Evolutionary conservation across 1,139 yeast species (phyloP).

Genomic region (Geotrichum armillariae): DNA sequence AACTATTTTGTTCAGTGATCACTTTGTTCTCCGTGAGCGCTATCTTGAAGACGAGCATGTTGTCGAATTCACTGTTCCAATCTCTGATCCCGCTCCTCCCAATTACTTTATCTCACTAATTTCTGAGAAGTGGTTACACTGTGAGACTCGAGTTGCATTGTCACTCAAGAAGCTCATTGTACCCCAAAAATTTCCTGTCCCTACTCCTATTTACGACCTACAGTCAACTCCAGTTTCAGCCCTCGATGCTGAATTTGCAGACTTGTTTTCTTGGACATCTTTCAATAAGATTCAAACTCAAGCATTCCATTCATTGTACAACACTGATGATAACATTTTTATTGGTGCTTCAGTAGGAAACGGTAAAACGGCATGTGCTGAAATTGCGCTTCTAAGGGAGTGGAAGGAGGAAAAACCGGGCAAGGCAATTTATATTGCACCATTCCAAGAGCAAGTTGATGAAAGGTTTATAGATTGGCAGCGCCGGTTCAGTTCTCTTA

Average conservation of each 20-base stretch:
- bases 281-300: slow-evolving; percentile 80
- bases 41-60: slow-evolving; percentile 54
- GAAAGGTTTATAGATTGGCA: slow-evolving; percentile 51
- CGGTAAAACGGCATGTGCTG: slow-evolving; percentile 74
- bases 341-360: slow-evolving; percentile 74
- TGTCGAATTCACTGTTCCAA: slow-evolving; percentile 65
- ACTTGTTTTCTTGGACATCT: slow-evolving; percentile 42
- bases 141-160: slow-evolving; percentile 64
- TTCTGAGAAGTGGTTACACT: slow-evolving; percentile 85
- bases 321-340: slow-evolving; percentile 58
- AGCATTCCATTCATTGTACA: slow-evolving; percentile 58
- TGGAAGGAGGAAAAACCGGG: slow-evolving; percentile 44
- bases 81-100: slow-evolving; percentile 66
- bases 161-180: slow-evolving; percentile 53
- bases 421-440: slow-evolving; percentile 61
- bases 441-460: slow-evolving; percentile 58
- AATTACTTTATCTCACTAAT: slow-evolving; percentile 69
- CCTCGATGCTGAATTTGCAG: slow-evolving; percentile 48
- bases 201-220: slow-evolving; percentile 53
- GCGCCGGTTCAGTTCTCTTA: slow-evolving; percentile 42
- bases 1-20: slow-evolving; percentile 58
- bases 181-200: slow-evolving; percentile 71
- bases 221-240: slow-evolving; percentile 52
- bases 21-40: slow-evolving; percentile 51
- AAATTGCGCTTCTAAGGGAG: slow-evolving; percentile 67